These are phyloP conservation scores for Ceratocystis eucalypticola DNA, from an alignment of 2,329 filamentous ascomycete genomes.

Conservation along the genomic window DNA sequence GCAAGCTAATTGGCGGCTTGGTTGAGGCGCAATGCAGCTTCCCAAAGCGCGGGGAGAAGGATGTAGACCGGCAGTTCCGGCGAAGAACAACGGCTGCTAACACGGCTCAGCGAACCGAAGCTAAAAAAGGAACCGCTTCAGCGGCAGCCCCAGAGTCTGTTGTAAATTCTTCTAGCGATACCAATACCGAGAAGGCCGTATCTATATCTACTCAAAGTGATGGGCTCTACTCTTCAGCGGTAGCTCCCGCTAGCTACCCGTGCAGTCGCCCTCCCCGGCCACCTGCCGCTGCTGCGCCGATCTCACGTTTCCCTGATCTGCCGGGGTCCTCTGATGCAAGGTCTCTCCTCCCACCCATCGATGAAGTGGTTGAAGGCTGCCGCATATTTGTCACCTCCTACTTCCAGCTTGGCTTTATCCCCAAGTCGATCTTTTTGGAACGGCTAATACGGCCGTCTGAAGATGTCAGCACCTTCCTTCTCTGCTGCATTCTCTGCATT, in stretches of 20 bases:
- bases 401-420: conserved; percentile 27
- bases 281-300: neutral
- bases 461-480: conserved; percentile 24
- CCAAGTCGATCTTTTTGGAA: conserved; percentile 26
- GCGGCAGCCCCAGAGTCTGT: neutral
- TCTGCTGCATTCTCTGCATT: conserved; percentile 25
- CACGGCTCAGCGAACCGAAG: neutral
- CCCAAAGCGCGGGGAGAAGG: conserved; percentile 21
- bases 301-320: neutral
- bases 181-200: neutral
- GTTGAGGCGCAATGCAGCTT: conserved; percentile 21
- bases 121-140: neutral
- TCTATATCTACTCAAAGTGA: neutral
- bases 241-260: neutral
- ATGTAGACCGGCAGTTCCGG: conserved; percentile 21
- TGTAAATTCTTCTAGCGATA: neutral
- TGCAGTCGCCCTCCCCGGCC: neutral
- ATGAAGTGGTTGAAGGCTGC: conserved; percentile 24
- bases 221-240: neutral
- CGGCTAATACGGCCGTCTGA: conserved; percentile 20
- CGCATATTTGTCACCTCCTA: conserved; percentile 25
- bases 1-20: conserved; percentile 17
- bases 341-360: conserved; percentile 21
- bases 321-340: neutral
- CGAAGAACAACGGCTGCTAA: conserved; percentile 12